Evolutionary conservation across 106 monocot species (phyloP), one percentile per base, ranked within the genome.

Genomic region (Vanilla planifolia): DNA sequence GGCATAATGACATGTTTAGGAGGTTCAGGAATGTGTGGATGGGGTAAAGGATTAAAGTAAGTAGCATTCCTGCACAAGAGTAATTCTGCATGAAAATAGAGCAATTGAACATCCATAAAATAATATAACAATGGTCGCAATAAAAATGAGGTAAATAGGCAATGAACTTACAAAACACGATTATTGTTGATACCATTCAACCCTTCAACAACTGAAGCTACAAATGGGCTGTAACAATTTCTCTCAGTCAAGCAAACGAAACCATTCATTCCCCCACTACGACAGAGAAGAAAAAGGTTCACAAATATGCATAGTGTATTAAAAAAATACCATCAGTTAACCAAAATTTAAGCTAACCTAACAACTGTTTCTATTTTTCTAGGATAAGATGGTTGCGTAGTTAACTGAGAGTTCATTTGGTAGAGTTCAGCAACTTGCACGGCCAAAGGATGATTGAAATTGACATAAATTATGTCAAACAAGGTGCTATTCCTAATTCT

Each of bases 231-330:
- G 69, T 61, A 80, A 15, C 30, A 20, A 51, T 96, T 96, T 66
- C 90, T 83, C 42, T 74, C 78, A 59, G 42, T 68, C 51, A 83
- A 72, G 71, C 73, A 79, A 48, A 96, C 73, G 60, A 78, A 86
- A 10, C 95, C 95, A 74, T 90, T 96, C 90, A 90, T 96, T 73
- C 95, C 95, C 61, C 61, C 81, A 65, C 95, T 96, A 60, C 41
- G 73, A 67, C 0, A 41, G 60, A 6, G 0, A 0, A n/a, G 61
- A 67, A 43, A 61, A 30, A 62, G 10, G 51, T 47, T 34, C 19
- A 42, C 9, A 27, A 55, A 55, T 5, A 6, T 37, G 5, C 10
- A 10, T 14, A 55, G 28, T 32, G 13, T 30, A 34, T 27, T 57
- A 16, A 19, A 55, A n/a, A 48, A 24, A 62, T 32, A 29, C 53